phyloP scores from a whole-genome alignment of 2,329 filamentous ascomycete species.

The Pseudogymnoascus sp. region DNA sequence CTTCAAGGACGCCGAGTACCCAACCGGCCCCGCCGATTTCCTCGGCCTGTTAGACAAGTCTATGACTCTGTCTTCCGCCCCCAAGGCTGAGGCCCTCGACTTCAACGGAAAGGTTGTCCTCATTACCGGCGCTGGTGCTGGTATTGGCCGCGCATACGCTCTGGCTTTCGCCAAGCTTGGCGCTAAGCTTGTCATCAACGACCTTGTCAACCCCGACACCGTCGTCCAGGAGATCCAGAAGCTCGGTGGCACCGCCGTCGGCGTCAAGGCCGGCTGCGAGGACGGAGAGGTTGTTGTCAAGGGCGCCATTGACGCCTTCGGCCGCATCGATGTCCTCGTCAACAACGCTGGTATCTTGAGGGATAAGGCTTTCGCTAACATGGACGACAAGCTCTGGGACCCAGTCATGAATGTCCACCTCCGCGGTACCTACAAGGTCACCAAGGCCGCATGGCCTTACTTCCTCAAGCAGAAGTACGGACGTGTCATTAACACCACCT shows the following conservation, averaged over 20 bases:
- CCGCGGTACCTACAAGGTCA: conserved; percentile 90
- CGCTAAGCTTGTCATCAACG: conserved; percentile 86
- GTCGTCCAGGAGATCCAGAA: conserved; percentile 91
- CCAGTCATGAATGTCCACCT: conserved; percentile 88
- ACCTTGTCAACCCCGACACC: conserved; percentile 83
- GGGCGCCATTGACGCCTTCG: conserved; percentile 85
- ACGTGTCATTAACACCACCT: conserved; percentile 92
- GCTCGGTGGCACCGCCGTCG: conserved; percentile 79
- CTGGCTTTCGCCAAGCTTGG: conserved; percentile 80
- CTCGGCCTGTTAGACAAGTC: conserved; percentile 78
- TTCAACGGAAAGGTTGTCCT: conserved; percentile 81
- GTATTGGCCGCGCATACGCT: conserved; percentile 85
- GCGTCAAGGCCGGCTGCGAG: conserved; percentile 88
- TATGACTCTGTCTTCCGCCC: conserved; percentile 66
- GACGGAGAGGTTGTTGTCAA: conserved; percentile 89
- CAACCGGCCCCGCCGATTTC: conserved; percentile 80
- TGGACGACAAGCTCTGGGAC: conserved; percentile 92
- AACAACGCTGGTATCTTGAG: conserved; percentile 98
- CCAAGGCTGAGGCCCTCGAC: conserved; percentile 64
- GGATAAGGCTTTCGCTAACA: conserved; percentile 96
- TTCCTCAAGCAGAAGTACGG: conserved; percentile 99
- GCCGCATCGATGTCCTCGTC: conserved; percentile 87
- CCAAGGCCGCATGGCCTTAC: conserved; percentile 95
- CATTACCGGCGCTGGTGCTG: conserved; percentile 80
- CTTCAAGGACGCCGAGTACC: conserved; percentile 78